Evolutionary conservation across 768 basidiomycete genomes (phyloP), one percentile per base, ranked within the genome.

Genomic region (Rhizopogon vulgaris): DNA sequence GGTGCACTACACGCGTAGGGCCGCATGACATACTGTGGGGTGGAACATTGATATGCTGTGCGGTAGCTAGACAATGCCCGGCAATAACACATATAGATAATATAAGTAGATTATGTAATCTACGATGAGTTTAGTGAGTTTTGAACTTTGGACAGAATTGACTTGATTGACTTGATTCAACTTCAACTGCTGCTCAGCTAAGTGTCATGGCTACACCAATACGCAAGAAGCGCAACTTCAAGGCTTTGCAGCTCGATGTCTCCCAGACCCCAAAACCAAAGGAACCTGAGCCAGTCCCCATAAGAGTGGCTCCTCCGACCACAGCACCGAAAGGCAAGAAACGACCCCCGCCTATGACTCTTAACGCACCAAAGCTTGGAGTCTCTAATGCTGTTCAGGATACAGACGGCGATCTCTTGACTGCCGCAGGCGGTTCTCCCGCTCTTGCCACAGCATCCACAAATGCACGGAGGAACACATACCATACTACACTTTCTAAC

Each of bases 161-260:
- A 22, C 22, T 22, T 22, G 22, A 22, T 22, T 22, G 22, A 22
- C 22, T 22, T 22, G 22, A 22, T 22, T 22, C 22, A 22, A 22
- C 22, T 22, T 22, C 22, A 22, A 22, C 22, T 22, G 22, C 22
- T 34, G 14, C 32, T 34, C 14, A 34, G 32, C 9, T 18, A 30
- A 30, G 28, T 40, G 30, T 56, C 46, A 77, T 77, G 75, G 67
- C 73, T 37, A 78, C 79, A 37, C 83, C 85, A 49, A 80, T 90
- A 56, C 86, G 90, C 70, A 90, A 91, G 78, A 94, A 94, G 69
- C 84, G 91, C 56, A 94, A 94, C 67, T 92, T 91, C 79, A 93
- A 91, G 71, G 83, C 79, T 37, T 79, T 94, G 8, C 82, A 85
- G 71, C 83, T 94, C 64, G 76, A 80, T 58, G 82, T 85, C 52